Conservation (phyloP, 345 rosid genomes). For the Brassica napus region Da-Ae NC_063445.1:4419001-4419500, state of each 20-base stretch:
- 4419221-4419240: slow-evolving; percentile 79
- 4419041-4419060: slow-evolving; percentile 2
- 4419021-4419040: too few relatives aligned
- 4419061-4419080: too few relatives aligned
- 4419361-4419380: slow-evolving; percentile 58
- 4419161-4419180: too few relatives aligned
- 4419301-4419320: slow-evolving; percentile 18
- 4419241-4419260: slow-evolving; percentile 97
- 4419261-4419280: slow-evolving; percentile 92
- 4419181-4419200: too few relatives aligned
- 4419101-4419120: too few relatives aligned
- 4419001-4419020: slow-evolving; percentile 76
- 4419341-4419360: not conserved
- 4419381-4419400: slow-evolving; percentile 95
- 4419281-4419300: slow-evolving; percentile 97
- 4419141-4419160: too few relatives aligned
- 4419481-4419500: too few relatives aligned
- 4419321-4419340: slow-evolving; percentile 33
- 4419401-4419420: slow-evolving; percentile 91
- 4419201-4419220: not conserved
- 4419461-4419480: too few relatives aligned
- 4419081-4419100: too few relatives aligned
- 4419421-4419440: slow-evolving; percentile 62
- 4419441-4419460: slow-evolving; percentile 8
- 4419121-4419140: too few relatives aligned